These are phyloP conservation scores for Candida chilensis DNA, from an alignment of 805 yeast species.

Conservation along the genomic window DNA sequence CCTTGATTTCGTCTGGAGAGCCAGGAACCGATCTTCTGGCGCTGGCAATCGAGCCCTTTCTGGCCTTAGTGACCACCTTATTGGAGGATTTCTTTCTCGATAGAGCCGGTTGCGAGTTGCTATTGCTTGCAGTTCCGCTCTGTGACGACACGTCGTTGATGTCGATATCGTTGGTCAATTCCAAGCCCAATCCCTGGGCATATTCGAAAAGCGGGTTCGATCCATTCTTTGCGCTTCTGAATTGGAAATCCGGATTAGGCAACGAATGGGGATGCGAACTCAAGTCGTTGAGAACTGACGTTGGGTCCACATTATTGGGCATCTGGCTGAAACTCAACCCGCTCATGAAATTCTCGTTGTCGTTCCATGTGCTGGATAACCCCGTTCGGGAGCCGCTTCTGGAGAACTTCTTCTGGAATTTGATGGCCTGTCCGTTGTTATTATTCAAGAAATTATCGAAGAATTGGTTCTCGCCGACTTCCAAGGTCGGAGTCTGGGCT, in stretches of 20 bases:
- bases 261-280: not conserved
- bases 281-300: not conserved
- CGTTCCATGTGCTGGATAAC: no score
- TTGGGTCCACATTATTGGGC: not conserved
- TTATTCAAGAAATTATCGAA: conserved; percentile 4
- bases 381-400: no score
- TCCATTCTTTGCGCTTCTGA: not conserved
- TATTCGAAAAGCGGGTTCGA: conserved; percentile 5
- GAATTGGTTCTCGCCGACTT: conserved; percentile 3
- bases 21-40: conserved; percentile 1
- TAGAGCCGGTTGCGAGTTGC: not conserved
- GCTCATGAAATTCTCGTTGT: no score
- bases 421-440: no score
- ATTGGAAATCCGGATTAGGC: conserved; percentile 1
- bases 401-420: no score
- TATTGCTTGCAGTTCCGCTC: not conserved
- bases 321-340: no score
- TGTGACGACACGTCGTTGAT: not conserved
- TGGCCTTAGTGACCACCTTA: not conserved
- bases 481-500: conserved; percentile 14
- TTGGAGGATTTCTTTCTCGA: not conserved
- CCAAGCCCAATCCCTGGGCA: conserved; percentile 6
- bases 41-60: not conserved
- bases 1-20: conserved; percentile 1
- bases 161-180: conserved; percentile 3